Percentiles rank a stretch among this genome's conserved stretches.
phyloP scores from a whole-genome alignment of 177 flowering plant genomes.

The Vitis hybrid region DNA sequence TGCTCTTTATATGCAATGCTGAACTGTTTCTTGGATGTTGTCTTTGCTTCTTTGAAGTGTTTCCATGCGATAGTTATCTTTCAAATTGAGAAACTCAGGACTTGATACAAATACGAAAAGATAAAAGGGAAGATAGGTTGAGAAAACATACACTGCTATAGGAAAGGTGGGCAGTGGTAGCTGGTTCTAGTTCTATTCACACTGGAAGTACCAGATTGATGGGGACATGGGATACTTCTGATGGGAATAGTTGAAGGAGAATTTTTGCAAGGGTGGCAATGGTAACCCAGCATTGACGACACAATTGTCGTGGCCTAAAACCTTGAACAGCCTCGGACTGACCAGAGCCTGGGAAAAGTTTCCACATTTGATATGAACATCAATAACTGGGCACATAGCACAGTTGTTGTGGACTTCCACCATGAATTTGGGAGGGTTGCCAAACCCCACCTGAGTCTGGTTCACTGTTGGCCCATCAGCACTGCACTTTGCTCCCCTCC shows the following conservation, averaged over 20 bases:
- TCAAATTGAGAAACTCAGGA: too few species aligned
- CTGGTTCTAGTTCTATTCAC: conserved; percentile 10
- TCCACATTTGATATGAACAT: conserved; percentile 40
- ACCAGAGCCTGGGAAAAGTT: conserved; percentile 42
- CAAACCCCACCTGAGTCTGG: conserved; percentile 20
- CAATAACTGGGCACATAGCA: conserved; percentile 30
- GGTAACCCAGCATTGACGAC: conserved; percentile 49
- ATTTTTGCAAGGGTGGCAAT: conserved; percentile 36
- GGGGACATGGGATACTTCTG: conserved; percentile 18
- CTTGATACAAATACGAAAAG: neutral
- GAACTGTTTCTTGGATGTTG: too few species aligned
- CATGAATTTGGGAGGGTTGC: conserved; percentile 15
- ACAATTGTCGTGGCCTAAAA: conserved; percentile 37
- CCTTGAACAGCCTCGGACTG: conserved; percentile 42
- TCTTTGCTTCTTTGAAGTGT: too few species aligned
- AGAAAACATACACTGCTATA: too few species aligned
- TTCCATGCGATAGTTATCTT: too few species aligned
- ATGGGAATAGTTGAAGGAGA: conserved; percentile 26
- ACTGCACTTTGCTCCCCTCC: conserved; percentile 16
- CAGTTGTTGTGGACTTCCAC: conserved; percentile 26
- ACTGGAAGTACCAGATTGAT: conserved; percentile 25
- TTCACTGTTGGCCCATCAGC: conserved; percentile 17
- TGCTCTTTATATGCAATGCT: too few species aligned
- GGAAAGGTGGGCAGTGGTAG: too few species aligned
- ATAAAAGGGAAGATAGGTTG: neutral